Evolutionary conservation across 1,284 basidiomycete species (phyloP), one percentile per base, ranked within the genome.

Genomic region (Malassezia nana): DNA sequence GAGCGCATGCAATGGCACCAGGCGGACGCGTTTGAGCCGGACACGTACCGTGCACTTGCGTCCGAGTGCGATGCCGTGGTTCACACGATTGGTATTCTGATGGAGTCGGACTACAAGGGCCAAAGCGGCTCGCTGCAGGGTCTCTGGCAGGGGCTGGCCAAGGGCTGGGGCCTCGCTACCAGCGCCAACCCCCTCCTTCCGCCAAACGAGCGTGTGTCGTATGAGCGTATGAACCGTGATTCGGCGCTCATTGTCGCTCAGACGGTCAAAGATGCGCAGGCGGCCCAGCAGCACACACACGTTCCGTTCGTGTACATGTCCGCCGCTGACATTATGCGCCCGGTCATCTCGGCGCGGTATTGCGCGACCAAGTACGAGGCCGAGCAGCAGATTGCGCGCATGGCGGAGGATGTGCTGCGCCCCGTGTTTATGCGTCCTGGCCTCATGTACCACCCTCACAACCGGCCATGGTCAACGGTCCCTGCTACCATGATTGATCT

Each of bases 361-460:
- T 88, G 94, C 62, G 79, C 83, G 66, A 85, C 86, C 4, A 96
- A 98, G 77, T 82, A 89, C 18, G 83, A 91, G 69, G 89, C 92
- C 15, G 91, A 95, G 69, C 73, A 76, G 22, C 78, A 77, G 29
- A 86, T 96, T 50, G 33, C 26, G 6, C 22, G 35, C 0, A 22
- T 47, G 13, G 29, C 57, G 2, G 58, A 53, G 9, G 52, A 54
- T 20, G 40, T 44, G 12, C 35, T 56, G 20, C 54, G 54, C 7
- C 33, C 54, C n/a, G 28, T 53, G 6, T 52, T 46, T 29, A 43
- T 55, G 52, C 52, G 52, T 20, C 52, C 52, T 6, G 57, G 91
- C 59, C 78, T 98, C 49, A 89, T 98, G 72, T 96, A 96, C 76
- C 90, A 96, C 71, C 86, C 92, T 5, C 89, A 95, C 75, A 80